These are phyloP conservation scores for Haplographium delicatum DNA, from an alignment of 495 filamentous ascomycete species.

Conservation along the genomic window DNA sequence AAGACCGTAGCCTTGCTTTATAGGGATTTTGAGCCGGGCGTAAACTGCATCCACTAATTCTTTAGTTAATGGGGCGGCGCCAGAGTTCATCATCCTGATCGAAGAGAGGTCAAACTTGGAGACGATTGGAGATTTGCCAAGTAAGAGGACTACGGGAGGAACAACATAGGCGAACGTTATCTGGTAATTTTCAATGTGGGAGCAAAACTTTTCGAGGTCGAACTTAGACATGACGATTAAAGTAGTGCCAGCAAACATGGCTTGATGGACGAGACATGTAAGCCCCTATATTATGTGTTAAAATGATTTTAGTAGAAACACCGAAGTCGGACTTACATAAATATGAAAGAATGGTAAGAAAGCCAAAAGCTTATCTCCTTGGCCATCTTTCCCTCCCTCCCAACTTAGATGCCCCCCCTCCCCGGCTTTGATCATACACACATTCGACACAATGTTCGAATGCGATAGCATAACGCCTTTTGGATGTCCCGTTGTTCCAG, in stretches of 20 bases:
- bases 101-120: slow-evolving; percentile 73
- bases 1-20: slow-evolving; percentile 57
- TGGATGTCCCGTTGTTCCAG: slow-evolving; percentile 83
- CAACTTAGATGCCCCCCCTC: slow-evolving; percentile 58
- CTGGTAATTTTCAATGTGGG: slow-evolving; percentile 64
- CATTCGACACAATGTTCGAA: slow-evolving; percentile 72
- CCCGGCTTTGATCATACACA: slow-evolving; percentile 41
- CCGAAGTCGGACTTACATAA: slow-evolving; percentile 46
- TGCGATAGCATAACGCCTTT: slow-evolving; percentile 94
- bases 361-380: slow-evolving; percentile 67
- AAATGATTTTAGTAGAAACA: neutral
- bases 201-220: slow-evolving; percentile 73
- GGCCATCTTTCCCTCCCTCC: slow-evolving; percentile 53
- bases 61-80: slow-evolving; percentile 79
- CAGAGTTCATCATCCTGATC: slow-evolving; percentile 81
- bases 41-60: slow-evolving; percentile 80
- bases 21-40: slow-evolving; percentile 63
- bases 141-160: slow-evolving; percentile 75
- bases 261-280: slow-evolving; percentile 57
- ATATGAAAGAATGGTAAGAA: slow-evolving; percentile 94
- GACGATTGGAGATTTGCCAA: slow-evolving; percentile 74
- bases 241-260: slow-evolving; percentile 61
- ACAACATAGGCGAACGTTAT: slow-evolving; percentile 80
- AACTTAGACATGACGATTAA: slow-evolving; percentile 79
- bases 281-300: slow-evolving; percentile 49